Evolutionary conservation across 805 yeast species (phyloP).

Genomic region (Yamadazyma sp.): DNA sequence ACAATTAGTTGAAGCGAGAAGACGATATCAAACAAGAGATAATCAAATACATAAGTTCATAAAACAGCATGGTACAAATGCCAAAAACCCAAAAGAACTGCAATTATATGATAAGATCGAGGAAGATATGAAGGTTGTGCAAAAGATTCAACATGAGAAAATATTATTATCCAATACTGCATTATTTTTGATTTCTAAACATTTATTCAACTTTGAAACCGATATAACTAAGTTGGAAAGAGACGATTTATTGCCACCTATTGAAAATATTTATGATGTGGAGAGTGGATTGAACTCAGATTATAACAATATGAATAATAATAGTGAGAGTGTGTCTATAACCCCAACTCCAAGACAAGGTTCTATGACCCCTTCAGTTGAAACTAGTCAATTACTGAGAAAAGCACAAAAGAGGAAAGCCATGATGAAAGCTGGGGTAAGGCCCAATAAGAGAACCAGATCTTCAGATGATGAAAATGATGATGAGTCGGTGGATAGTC

Average conservation of each 20-base stretch:
- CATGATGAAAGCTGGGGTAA: conserved; percentile 14
- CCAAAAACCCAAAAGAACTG: conserved; percentile 79
- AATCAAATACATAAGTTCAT: conserved; percentile 79
- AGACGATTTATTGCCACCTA: conserved; percentile 73
- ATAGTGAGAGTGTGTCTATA: conserved; percentile 24
- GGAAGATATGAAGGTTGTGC: conserved; percentile 61
- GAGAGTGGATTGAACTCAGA: conserved; percentile 13
- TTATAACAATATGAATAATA: conserved; percentile 14
- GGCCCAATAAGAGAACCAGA: conserved; percentile 20
- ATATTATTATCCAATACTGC: conserved; percentile 80
- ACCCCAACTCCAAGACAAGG: conserved; percentile 30
- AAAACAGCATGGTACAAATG: conserved; percentile 75
- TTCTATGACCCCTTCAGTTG: conserved; percentile 15
- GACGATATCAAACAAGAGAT: conserved; percentile 68
- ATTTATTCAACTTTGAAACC: conserved; percentile 66
- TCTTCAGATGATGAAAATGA: conserved; percentile 19
- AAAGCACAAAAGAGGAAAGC: conserved; percentile 27
- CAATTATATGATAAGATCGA: conserved; percentile 61
- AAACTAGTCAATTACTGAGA: conserved; percentile 11
- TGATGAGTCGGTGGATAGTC: conserved; percentile 14
- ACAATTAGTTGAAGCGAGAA: conserved; percentile 61
- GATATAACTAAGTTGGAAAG: conserved; percentile 73
- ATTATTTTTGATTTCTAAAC: conserved; percentile 70
- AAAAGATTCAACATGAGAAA: conserved; percentile 72
- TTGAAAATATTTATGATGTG: conserved; percentile 28